Evolutionary conservation across 2,329 filamentous ascomycete genomes (phyloP), one percentile per base, ranked within the genome.

Genomic region (Macrophomina phaseolina): DNA sequence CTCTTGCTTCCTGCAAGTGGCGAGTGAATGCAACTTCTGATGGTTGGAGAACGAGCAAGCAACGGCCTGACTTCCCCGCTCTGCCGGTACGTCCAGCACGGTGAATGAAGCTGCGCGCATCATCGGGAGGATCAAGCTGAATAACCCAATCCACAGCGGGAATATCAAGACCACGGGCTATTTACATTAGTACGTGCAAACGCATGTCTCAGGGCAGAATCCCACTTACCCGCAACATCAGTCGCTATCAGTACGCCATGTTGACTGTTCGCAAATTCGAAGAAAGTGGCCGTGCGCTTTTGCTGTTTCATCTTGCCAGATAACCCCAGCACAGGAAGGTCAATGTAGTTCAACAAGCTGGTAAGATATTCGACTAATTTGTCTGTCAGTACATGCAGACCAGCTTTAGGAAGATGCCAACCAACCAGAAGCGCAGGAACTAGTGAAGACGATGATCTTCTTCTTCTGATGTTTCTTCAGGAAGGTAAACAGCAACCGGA

Each of bases 251-350:
- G 81, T 0, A 92, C 97, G 30, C 94, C 95, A 71, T 91, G 88
- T 71, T 89, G 89, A 18, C 94, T 90, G 74, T 94, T 93, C 75
- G 88, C 90, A 78, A 99, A 99, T 78, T 98, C 94, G 79, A 98
- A 99, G 79, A 99, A 99, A 0, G 93, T 97, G 77, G 96, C 97
- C 30, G 95, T 99, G n/a, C 95, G 91, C 80, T 97, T 97, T 81
- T 97, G 93, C 81, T 99, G 95, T 81, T 99, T 99, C 81, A 97
- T 93, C 82, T 99, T 97, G 40, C 78, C 95, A 79, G 96, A 92
- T 7, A 97, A 84, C 72, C 92, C 91, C 51, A 97, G 85, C 2
- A 96, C 92, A 5, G 91, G 93, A 48, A 97, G 86, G 79, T 98
- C 95, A 74, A 98, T 97, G 82, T 97, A 98, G 83, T 98, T 98